Conservation (phyloP, 108 stramenopile species). For the Heterococcus sp. region DNA sequence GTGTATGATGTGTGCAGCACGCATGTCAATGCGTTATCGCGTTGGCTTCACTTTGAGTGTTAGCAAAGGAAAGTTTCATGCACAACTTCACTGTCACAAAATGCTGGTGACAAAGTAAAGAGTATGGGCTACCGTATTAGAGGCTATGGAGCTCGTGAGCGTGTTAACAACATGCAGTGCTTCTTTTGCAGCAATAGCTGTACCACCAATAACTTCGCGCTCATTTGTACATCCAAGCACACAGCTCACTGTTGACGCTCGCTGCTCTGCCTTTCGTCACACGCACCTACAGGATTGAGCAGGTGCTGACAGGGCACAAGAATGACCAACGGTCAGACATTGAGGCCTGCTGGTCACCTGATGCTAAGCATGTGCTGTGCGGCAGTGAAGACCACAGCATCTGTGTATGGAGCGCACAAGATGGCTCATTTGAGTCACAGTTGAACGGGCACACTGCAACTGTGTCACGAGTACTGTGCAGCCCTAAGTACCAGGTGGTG, state of each 20-base stretch:
- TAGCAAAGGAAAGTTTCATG: too few relatives aligned
- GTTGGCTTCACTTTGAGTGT: not conserved
- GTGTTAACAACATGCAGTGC: not conserved
- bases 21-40: slow-evolving; percentile 5
- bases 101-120: too few relatives aligned
- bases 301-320: slow-evolving; percentile 42
- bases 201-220: not conserved
- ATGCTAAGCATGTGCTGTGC: slow-evolving; percentile 43
- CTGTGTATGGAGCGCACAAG: slow-evolving; percentile 34
- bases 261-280: not conserved
- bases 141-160: not conserved
- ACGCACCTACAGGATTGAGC: not conserved
- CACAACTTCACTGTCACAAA: too few relatives aligned
- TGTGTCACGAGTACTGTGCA: slow-evolving; percentile 47
- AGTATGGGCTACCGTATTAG: not conserved
- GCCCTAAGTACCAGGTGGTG: slow-evolving; percentile 53
- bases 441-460: slow-evolving; percentile 41
- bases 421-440: slow-evolving; percentile 24
- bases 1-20: slow-evolving; percentile 43
- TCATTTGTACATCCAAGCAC: not conserved
- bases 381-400: slow-evolving; percentile 46
- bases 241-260: not conserved
- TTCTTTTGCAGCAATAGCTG: not conserved
- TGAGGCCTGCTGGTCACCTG: slow-evolving; percentile 51
- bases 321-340: slow-evolving; percentile 49